phyloP scores from a whole-genome alignment of 225 moss, liverwort and hornwort genomes.

The Physcomitrium patens region DNA sequence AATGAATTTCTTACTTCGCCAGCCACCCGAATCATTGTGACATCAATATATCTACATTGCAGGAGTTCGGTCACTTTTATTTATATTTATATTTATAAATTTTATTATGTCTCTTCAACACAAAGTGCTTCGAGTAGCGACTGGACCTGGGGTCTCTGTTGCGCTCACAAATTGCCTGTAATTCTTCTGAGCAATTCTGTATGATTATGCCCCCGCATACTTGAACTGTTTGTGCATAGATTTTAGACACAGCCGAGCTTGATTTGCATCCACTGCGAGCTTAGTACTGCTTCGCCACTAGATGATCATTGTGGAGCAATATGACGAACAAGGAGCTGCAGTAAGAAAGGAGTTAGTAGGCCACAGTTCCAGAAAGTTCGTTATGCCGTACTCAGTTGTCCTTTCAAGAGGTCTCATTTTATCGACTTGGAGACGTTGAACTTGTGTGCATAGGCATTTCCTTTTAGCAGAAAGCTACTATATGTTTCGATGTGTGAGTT shows the following conservation, averaged over 20 bases:
- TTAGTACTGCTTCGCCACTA: background rate
- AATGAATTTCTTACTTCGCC: constrained; percentile 18
- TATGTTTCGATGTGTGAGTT: background rate
- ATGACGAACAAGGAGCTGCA: constrained; percentile 1
- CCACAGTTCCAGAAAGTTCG: background rate
- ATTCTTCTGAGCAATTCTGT: constrained; percentile 13
- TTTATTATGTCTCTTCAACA: background rate
- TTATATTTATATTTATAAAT: no score
- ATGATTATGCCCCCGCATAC: background rate
- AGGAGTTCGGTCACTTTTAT: background rate
- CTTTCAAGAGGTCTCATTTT: background rate
- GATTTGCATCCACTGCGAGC: background rate
- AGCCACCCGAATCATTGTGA: constrained; percentile 28
- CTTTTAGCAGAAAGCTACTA: constrained; percentile 28
- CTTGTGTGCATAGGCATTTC: background rate
- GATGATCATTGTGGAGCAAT: constrained; percentile 7
- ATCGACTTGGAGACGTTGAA: constrained; percentile 3
- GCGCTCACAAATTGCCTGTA: background rate
- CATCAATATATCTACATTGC: constrained; percentile 21
- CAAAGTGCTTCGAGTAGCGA: background rate
- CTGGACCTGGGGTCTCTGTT: background rate
- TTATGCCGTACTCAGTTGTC: constrained; percentile 1
- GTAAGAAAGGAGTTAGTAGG: background rate
- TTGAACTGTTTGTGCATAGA: constrained; percentile 23
- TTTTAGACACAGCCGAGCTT: constrained; percentile 26